These are phyloP conservation scores for Fusarium decemcellulare DNA, from an alignment of 2,329 filamentous ascomycete species.

Conservation along the genomic window DNA sequence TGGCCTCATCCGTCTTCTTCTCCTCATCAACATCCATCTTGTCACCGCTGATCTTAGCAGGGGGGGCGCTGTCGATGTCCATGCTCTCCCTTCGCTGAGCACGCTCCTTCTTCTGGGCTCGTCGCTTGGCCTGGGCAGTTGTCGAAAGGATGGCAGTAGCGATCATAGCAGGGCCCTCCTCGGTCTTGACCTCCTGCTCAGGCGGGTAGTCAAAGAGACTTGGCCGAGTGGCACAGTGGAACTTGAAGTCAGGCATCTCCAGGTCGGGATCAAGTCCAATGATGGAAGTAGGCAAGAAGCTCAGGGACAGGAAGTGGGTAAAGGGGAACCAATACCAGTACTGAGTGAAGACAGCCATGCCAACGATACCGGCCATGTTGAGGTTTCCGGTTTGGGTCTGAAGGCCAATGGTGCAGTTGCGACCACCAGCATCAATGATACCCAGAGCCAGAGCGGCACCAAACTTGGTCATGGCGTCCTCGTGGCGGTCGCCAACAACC, in stretches of 20 bases:
- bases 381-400: constrained; percentile 98
- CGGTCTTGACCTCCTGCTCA: constrained; percentile 93
- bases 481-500: constrained; percentile 93
- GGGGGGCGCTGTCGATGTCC: constrained; percentile 88
- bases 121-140: constrained; percentile 95
- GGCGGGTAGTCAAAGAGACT: constrained; percentile 99
- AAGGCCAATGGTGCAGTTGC: constrained; percentile 97
- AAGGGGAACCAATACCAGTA: constrained; percentile 99
- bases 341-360: constrained; percentile 98
- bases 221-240: constrained; percentile 93
- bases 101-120: constrained; percentile 94
- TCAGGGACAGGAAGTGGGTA: constrained; percentile 95
- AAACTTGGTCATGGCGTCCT: constrained; percentile 99
- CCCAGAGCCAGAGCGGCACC: constrained; percentile 93
- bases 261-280: constrained; percentile 95
- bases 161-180: constrained; percentile 93
- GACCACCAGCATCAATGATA: constrained; percentile 97
- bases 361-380: constrained; percentile 98
- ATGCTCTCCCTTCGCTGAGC: constrained; percentile 93
- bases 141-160: constrained; percentile 97
- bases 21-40: constrained; percentile 92
- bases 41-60: constrained; percentile 72
- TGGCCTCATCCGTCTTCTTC: constrained; percentile 64
- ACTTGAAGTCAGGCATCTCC: constrained; percentile 94
- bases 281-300: constrained; percentile 96